Base-by-base conservation (phyloP, 257 asterid species). In the Solanum virginianum region DNA sequence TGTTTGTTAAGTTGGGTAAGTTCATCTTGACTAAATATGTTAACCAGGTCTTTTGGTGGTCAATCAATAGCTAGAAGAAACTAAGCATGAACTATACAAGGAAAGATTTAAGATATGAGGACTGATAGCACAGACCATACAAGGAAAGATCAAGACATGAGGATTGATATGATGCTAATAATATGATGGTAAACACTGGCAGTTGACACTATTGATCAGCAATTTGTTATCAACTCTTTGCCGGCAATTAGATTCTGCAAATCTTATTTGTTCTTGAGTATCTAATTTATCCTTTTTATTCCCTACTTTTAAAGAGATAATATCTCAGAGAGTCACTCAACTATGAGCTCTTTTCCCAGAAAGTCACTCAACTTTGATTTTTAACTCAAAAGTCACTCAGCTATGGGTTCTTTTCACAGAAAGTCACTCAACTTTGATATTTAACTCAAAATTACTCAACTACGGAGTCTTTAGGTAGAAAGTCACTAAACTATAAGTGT, bases 1-100 rank as follows among this genome's bases (percentile, higher is more conserved):
- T 95, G 98, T 93, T 89, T 95, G 91, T 87, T 94, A 82, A 95
- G 98, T 89, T 95, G 98, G 98, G 98, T 95, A 87, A 93, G 97
- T 81, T 82, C 6, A 75, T 80, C 85, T 62, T 75, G 81, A 79
- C 32, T 2, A 54, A 66, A 80, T 18, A 36, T 36, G 75, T 75
- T 36, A 22, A 53, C 51, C 75, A 75, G 60, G n/a, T 75, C 60
- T 75, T 75, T 75, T 15, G 60, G 43, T 24, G 81, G 60, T 75
- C 60, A 49, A 75, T 24, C 43, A 0, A 49, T 49, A 49, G 22
- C 57, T 47, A 74, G 81, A 74, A 74, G 56, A 74, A 49, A 74
- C 7, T 74, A 47, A 75, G 41, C 36, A 36, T 36, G 39, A 36
- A 36, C 39, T 36, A 36, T 36, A 36, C 5, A 36, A 36, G 39